These are phyloP conservation scores for Brasilioporus rufonigricans DNA, from an alignment of 768 basidiomycete genomes.

Conservation along the genomic window DNA sequence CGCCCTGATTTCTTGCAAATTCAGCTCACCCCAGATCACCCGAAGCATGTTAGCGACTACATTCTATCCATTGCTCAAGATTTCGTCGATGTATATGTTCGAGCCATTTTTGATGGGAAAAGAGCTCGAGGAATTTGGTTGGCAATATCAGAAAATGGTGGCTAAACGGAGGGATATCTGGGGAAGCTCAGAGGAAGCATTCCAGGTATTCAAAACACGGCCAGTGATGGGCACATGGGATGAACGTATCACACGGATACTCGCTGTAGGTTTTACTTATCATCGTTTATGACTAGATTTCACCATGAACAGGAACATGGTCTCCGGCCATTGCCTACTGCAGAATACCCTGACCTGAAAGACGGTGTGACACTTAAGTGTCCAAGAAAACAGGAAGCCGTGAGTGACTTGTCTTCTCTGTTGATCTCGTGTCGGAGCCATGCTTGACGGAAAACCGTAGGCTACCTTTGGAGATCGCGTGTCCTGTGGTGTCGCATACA, in stretches of 20 bases:
- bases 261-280: background rate
- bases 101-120: background rate
- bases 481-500: background rate
- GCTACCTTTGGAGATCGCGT: background rate
- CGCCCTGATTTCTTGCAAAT: no score
- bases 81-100: conserved; percentile 9
- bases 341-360: background rate
- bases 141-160: background rate
- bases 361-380: conserved; percentile 4
- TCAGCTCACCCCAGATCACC: background rate
- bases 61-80: background rate
- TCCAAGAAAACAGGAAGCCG: background rate
- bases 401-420: background rate
- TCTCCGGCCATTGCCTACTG: conserved; percentile 2
- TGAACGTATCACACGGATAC: background rate
- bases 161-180: conserved; percentile 1
- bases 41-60: background rate
- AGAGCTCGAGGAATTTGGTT: background rate
- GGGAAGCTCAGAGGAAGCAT: background rate
- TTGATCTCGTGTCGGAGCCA: background rate
- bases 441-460: background rate
- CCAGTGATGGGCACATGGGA: background rate
- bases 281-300: background rate
- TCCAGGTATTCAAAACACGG: background rate
- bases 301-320: background rate